Base-by-base conservation (phyloP, 2,329 filamentous ascomycete species). In the Tolypocladium endophyticum region DNA sequence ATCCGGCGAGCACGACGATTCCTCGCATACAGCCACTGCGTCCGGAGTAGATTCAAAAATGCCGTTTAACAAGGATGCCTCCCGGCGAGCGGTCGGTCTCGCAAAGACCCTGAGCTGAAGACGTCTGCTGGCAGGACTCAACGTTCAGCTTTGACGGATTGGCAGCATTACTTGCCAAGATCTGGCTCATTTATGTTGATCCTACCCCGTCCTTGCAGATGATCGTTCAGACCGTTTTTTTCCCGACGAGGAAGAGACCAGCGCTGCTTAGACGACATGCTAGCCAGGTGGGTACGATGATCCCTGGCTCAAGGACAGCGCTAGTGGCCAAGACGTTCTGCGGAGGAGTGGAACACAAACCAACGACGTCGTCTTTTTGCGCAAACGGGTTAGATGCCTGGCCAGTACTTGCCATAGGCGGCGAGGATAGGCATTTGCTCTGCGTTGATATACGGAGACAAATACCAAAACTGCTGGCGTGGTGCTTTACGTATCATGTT, bases 41-140 rank as follows among this genome's bases (percentile, higher is more conserved):
- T 23, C 20, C 20, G 41, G 9, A 16, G 11, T 35, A 67, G 57
- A 63, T 52, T 3, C 14, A 52, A n/a, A 9, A 52, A 12, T n/a
- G 16, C 30, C 28, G 7, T 5, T 2, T 28, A 52, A n/a, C 47
- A 50, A 11, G 45, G 25, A 9, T 50, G 23, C 4, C 16, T 2
- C 23, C 1, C 1, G 11, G 23, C 6, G 43, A 25, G 12, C 25
- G 7, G 18, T 33, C 16, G 23, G 25, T 12, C 28, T 52, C 28
- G 7, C 47, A 30, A 52, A 8, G 47, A 33, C 18, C 28, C 47
- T 33, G 47, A 33, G 8, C 28, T 18, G 16, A 50, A 7, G 45
- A 2, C 45, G 25, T 11, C 25, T 50, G 45, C 12, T 28, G 25
- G 45, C 39, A 43, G 9, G 20, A n/a, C 23, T 12, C 9, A 9